Evolutionary conservation across 2,329 filamentous ascomycete genomes (phyloP).

Genomic region (Pleoardoris graminearum): DNA sequence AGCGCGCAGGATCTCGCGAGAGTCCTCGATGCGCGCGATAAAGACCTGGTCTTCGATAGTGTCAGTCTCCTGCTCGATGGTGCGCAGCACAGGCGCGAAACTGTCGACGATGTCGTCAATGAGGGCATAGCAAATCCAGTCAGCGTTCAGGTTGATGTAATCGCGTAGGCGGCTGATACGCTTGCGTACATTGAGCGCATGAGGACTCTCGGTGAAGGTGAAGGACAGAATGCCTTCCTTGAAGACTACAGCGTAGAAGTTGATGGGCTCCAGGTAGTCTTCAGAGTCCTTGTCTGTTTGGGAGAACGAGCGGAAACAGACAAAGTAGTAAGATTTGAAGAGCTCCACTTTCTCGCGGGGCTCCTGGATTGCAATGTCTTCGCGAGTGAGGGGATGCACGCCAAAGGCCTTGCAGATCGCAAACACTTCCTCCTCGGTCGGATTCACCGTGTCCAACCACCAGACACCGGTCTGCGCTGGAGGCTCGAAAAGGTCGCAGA

Average conservation of each 20-base stretch:
- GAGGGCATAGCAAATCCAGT: conserved; percentile 98
- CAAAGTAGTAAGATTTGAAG: conserved; percentile 97
- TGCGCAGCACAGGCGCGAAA: conserved; percentile 86
- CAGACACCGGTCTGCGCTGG: conserved; percentile 80
- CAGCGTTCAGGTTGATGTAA: conserved; percentile 89
- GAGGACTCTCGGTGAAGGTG: conserved; percentile 84
- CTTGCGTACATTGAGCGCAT: conserved; percentile 85
- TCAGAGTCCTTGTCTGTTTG: conserved; percentile 77
- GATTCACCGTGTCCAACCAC: conserved; percentile 95
- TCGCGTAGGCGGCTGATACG: conserved; percentile 92
- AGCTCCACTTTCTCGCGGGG: conserved; percentile 97
- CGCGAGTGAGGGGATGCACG: conserved; percentile 91
- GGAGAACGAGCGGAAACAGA: conserved; percentile 93
- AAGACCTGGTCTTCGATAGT: conserved; percentile 95
- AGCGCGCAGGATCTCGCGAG: conserved; percentile 79
- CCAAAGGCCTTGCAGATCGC: conserved; percentile 92
- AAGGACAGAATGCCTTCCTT: conserved; percentile 94
- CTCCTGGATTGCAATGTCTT: conserved; percentile 95
- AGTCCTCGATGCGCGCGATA: conserved; percentile 86
- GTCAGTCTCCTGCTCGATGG: conserved; percentile 86
- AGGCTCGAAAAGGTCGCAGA: conserved; percentile 82
- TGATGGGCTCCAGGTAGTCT: conserved; percentile 89
- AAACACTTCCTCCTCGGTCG: conserved; percentile 84
- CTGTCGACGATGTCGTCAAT: conserved; percentile 98
- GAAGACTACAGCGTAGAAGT: conserved; percentile 96